Evolutionary conservation across 495 filamentous ascomycete genomes (phyloP), one percentile per base, ranked within the genome.

Genomic region (Annulohypoxylon nitens): DNA sequence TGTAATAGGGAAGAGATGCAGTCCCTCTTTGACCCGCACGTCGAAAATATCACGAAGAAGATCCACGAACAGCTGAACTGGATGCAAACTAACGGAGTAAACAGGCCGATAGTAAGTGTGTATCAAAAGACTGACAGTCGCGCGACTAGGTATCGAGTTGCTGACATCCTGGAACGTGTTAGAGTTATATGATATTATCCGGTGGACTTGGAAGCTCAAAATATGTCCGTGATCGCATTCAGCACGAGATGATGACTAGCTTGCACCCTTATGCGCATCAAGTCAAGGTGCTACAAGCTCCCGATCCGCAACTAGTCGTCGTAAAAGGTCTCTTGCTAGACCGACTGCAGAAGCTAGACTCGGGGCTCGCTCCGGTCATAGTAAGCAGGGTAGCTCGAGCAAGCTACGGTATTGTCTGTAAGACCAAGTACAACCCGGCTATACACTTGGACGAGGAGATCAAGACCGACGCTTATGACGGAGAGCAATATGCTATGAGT

Each of bases 141-240:
- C 18, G 4, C 1, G 26, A 25, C 8, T 23, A 41, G 23, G 14
- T 36, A 25, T n/a, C 51, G 12, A 50, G 14, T 54, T 20, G 25
- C 55, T 69, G 43, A 57, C 23, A 11, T 11, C 41, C 6, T 6
- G 23, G 62, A 9, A 9, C 2, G 10, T 34, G 58, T 2, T 55
- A 87, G 84, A 79, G 75, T 36, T 86, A 90, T 64, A 79, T 91
- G 34, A 83, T 92, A 4, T 80, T 92, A 6, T 91, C 89, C 0
- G 90, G 90, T 4, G 90, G 90, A 2, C 85, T 91, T 4, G 89
- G 90, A 11, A 90, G 89, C 73, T 91, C 88, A 0, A 79, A 84
- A n/a, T 91, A 92, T 68, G 83, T 92, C 3, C 76, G 81, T 39
- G 76, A 84, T 43, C 71, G 81, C 7, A 79, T 89, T 8, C 65